phyloP scores from a whole-genome alignment of 1,284 basidiomycete genomes.

The Ustilago lituana region DNA sequence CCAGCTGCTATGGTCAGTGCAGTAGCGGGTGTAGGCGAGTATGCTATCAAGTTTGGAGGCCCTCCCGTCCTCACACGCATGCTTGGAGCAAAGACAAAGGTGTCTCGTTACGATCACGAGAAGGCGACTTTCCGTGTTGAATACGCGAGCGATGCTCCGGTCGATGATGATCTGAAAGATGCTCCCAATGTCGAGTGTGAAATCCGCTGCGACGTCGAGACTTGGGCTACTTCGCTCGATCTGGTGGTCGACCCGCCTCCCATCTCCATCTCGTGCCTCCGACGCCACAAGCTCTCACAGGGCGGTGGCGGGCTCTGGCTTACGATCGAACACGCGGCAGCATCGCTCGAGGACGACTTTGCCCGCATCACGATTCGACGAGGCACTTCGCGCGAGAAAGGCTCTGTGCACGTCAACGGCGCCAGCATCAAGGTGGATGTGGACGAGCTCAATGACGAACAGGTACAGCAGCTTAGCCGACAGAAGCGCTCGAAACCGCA shows the following conservation, averaged over 20 bases:
- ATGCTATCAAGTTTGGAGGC: slow-evolving; percentile 89
- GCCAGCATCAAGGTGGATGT: slow-evolving; percentile 84
- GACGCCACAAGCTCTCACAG: slow-evolving; percentile 84
- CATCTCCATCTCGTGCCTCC: slow-evolving; percentile 81
- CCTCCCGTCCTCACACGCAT: slow-evolving; percentile 88
- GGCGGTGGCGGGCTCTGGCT: slow-evolving; percentile 97
- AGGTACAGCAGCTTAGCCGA: slow-evolving; percentile 82
- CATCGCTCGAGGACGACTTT: slow-evolving; percentile 77
- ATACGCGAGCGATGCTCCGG: slow-evolving; percentile 74
- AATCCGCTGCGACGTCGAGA: slow-evolving; percentile 90
- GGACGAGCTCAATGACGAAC: slow-evolving; percentile 87
- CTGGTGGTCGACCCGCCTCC: slow-evolving; percentile 95
- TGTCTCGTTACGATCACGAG: slow-evolving; percentile 86
- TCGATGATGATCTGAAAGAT: slow-evolving; percentile 28
- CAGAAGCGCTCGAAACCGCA: slow-evolving; percentile 86
- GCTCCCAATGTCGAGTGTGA: slow-evolving; percentile 84
- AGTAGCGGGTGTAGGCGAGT: slow-evolving; percentile 89
- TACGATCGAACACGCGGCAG: slow-evolving; percentile 85
- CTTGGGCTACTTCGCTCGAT: slow-evolving; percentile 86
- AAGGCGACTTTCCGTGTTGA: slow-evolving; percentile 82
- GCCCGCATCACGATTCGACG: slow-evolving; percentile 76
- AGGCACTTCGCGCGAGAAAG: slow-evolving; percentile 75
- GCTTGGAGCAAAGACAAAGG: slow-evolving; percentile 78
- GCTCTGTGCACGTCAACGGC: slow-evolving; percentile 88
- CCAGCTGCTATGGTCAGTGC: slow-evolving; percentile 80